A percentile compares a stretch with the other conserved stretches of the same genome.
Conservation (phyloP, 2,329 filamentous ascomycete genomes). For the Neopestalotiopsis rosae region DNA sequence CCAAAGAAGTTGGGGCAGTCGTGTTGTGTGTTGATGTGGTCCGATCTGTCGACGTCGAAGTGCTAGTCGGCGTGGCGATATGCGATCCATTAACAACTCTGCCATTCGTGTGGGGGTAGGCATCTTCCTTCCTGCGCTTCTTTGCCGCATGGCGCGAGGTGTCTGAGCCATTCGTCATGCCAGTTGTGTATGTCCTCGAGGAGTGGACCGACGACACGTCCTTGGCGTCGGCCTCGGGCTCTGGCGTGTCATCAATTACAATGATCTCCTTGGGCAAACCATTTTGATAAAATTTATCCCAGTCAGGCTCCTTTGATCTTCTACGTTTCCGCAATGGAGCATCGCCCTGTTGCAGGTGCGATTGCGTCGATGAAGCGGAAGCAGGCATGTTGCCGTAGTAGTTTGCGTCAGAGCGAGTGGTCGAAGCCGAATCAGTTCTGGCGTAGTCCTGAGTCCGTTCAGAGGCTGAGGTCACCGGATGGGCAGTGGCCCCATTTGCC, state of each 20-base stretch:
- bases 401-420: constrained; percentile 39
- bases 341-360: constrained; percentile 31
- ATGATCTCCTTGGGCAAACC: constrained; percentile 85
- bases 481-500: constrained; percentile 43
- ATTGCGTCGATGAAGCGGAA: constrained; percentile 34
- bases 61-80: constrained; percentile 72
- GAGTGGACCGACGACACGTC: constrained; percentile 36
- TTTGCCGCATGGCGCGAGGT: constrained; percentile 65
- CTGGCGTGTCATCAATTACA: constrained; percentile 77
- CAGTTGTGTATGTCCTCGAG: constrained; percentile 43
- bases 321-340: constrained; percentile 54
- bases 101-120: constrained; percentile 68
- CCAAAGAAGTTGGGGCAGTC: constrained; percentile 86
- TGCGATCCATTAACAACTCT: constrained; percentile 68
- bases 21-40: constrained; percentile 82
- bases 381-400: constrained; percentile 41
- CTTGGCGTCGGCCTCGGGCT: constrained; percentile 51
- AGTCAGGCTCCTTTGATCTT: constrained; percentile 72
- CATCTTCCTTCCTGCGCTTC: constrained; percentile 75
- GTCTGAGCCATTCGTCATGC: constrained; percentile 36
- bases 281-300: constrained; percentile 82
- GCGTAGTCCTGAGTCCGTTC: constrained; percentile 34
- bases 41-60: constrained; percentile 82
- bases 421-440: constrained; percentile 34
- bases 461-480: constrained; percentile 36